Evolutionary conservation across 768 basidiomycete genomes (phyloP), one percentile per base, ranked within the genome.

Genomic region (Royoungia palumana): DNA sequence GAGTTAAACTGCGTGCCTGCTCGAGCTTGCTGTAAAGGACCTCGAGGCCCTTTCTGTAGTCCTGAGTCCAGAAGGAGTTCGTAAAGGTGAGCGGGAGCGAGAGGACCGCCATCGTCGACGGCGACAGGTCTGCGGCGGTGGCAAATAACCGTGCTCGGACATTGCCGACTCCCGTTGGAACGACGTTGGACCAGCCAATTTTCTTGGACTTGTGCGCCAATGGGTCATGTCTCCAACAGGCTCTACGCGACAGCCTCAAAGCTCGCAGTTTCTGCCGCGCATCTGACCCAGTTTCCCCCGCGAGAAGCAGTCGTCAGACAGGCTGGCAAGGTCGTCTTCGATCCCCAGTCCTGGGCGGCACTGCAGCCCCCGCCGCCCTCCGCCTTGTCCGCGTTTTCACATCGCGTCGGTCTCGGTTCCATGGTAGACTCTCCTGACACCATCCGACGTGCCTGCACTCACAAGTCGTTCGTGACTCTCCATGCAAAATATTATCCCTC

Each of bases 21-120:
- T 91, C 85, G 21, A 93, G 80, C 67, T 89, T 85, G 37, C 62
- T 67, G 63, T 81, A 91, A 27, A 93, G 69, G 20, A 87, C 79
- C 54, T 95, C 83, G 24, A 96, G 76, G 28, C 93, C 94, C 50
- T 72, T 80, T 38, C 89, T 77, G 64, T 91, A 94, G 72, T 94
- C 91, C 66, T 90, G 86, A 14, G 92, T 81, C 94, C 94, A 96
- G 74, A 96, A 96, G 25, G 92, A 94, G 67, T 95, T 94, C 47
- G 77, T 82, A 66, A 96, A 96, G 14, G 80, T 79, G 50, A 91
- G 75, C n/a, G 93, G 93, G 61, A 94, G 81, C 37, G 91, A 89
- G 54, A 95, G 72, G 55, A 90, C 87, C 53, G 91, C 87, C 93
- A 94, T 94, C n/a, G n/a, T n/a, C n/a, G 62, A 46, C 65, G 50